Evolutionary conservation across 2,329 filamentous ascomycete species (phyloP), one percentile per base, ranked within the genome.

Genomic region (Xylariaceae sp.): DNA sequence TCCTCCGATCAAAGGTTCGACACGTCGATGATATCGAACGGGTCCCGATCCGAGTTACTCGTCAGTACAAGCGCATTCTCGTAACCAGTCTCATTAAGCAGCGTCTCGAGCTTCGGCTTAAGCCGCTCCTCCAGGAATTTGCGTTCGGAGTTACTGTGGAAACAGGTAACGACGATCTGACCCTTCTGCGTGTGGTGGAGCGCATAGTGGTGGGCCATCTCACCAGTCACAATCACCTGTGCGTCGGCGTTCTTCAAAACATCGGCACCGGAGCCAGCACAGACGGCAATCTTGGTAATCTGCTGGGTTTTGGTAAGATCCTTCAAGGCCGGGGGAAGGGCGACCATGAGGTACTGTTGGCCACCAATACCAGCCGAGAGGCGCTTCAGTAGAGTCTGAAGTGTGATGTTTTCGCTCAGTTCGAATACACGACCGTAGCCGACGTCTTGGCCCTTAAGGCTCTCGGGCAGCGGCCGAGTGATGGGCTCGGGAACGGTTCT

Each of bases 91-190:
- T 78, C 74, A 56, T 74, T 76, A 39, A 96, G 73, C 61, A 78
- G 75, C 45, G 78, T 77, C 67, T 85, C 78, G 67, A 97, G 75
- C 72, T 86, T 84, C 15, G 79, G 78, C 67, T 82, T 81, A 76
- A 99, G 81, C 51, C 89, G 84, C 60, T 87, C 80, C 60, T 81
- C 81, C 68, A 99, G 75, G 71, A 93, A 99, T 0, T 85, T 87
- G 42, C 94, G 80, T 78, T 99, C 94, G 0, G 90, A 94, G 73
- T 97, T 97, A 67, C 89, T 93, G 73, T 99, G 94, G 68, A 96
- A 96, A 52, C 96, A 81, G 47, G 88, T 88, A 55, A 97, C 83
- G 0, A 97, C 89, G 57, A 86, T 88, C 64, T 87, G 87, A 1
- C 92, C 92, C 60, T 87, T 83, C 77, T 97, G 92, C 34, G 89